These are phyloP conservation scores for Tagetes patula DNA, from an alignment of 129 eudicot genomes.

Conservation along the genomic window DNA sequence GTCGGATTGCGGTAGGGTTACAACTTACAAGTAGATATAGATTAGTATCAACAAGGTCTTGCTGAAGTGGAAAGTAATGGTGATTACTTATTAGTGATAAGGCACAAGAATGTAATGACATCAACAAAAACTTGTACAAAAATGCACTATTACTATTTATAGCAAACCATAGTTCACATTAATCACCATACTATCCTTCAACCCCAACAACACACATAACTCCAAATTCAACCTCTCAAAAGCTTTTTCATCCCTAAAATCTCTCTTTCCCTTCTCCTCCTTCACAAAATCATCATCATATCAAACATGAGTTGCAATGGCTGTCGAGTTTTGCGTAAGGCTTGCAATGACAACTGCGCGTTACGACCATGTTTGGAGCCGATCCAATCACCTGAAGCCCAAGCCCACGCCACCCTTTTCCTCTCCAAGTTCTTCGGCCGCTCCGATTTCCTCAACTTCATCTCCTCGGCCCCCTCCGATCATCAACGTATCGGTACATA, in stretches of 20 bases:
- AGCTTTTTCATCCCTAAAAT: slow-evolving; percentile 14
- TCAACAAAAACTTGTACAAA: neutral
- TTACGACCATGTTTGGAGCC: slow-evolving; percentile 59
- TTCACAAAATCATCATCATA: neutral
- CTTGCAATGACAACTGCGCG: slow-evolving; percentile 54
- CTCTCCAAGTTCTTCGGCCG: slow-evolving; percentile 90
- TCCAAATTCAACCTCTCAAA: slow-evolving; percentile 31
- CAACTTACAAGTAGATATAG: too few relatives aligned
- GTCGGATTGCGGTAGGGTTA: too few relatives aligned
- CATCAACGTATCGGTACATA: slow-evolving; percentile 45
- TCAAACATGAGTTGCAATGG: slow-evolving; percentile 85
- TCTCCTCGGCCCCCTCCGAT: slow-evolving; percentile 51
- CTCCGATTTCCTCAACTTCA: slow-evolving; percentile 60
- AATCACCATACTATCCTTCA: slow-evolving; percentile 10
- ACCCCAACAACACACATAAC: slow-evolving; percentile 8
- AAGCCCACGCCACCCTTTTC: slow-evolving; percentile 73
- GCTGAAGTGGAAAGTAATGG: neutral
- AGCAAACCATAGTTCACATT: neutral
- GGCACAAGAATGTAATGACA: neutral
- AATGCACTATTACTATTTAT: neutral
- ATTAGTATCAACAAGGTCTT: too few relatives aligned
- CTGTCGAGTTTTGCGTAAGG: slow-evolving; percentile 61
- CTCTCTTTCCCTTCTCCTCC: slow-evolving; percentile 16
- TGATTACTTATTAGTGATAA: neutral
- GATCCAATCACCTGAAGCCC: slow-evolving; percentile 58